Evolutionary conservation across 139 green algal species (phyloP), one percentile per base, ranked within the genome.

Genomic region (Volvox africanus): DNA sequence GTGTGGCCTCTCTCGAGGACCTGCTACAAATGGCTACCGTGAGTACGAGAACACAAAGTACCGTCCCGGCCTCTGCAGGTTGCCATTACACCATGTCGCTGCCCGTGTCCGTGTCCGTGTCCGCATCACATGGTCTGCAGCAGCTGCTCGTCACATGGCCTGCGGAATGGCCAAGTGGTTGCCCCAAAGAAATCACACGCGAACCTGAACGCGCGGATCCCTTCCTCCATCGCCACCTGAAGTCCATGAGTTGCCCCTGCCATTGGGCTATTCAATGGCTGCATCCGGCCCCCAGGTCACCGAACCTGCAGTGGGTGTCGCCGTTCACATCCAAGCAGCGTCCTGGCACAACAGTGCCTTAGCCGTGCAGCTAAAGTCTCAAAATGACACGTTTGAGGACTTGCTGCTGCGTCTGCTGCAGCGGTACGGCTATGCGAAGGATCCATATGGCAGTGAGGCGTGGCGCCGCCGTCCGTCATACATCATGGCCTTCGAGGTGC

Each of bases 401-500:
- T 17, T 91, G 14, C 87, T 91, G 76, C 87, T 91, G 33, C 1
- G 1, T 16, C 30, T 76, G 20, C 20, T 91, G 61, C 61, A 69
- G 76, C 18, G 26, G 76, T 86, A 86, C 61, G 87, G 76, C 21
- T 91, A 91, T 61, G 87, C 76, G 3, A 11, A 28, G 0, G 75
- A 35, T 26, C 87, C 87, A 77, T 86, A 86, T 28, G 76, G 75
- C 12, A 91, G 76, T 24, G 76, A 86, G 24, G 87, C 33, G 17
- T 91, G 87, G 87, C 37, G 68, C n/a, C 76, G 28, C 37, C 76
- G 87, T 26, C 87, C 87, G 26, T 50, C 61, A 9, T 86, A 80
- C 76, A 78, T 91, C 6, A 91, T 91, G 87, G 75, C 87, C 18
- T 91, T 91, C 20, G 87, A 91, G 87, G 87, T 86, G 20, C 75